Base-by-base conservation (phyloP, 345 rosid genomes). In the Bruguiera parviflora region DNA sequence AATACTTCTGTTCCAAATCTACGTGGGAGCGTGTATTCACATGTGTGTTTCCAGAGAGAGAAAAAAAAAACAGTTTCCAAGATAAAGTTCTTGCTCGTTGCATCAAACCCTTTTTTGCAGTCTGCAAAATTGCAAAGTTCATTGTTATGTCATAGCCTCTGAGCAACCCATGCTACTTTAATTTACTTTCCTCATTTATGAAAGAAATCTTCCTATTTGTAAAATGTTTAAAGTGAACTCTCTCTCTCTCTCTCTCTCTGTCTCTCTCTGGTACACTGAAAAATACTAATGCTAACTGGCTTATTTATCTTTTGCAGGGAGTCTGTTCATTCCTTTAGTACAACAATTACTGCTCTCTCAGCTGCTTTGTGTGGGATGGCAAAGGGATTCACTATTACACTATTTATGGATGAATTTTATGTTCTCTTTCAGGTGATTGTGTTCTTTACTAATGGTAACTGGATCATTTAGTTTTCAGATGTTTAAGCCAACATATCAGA, bases 341-440 rank as follows among this genome's bases (percentile, higher is more conserved):
- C 75, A 37, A 79, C 83, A 52, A 46, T 73, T 29, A 73, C 39
- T 80, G 78, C 83, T 79, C 79, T 87, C 64, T 87, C 96, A 67
- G 73, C 68, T 52, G 77, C 81, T 74, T 75, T 87, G 66, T 69
- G 74, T 77, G 91, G 87, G 75, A 52, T 79, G 78, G 86, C 87
- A 57, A 47, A 75, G 63, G 96, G 97, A 62, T 75, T 88, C 58
- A 74, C 75, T 60, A 62, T 83, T 64, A 64, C 84, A 64, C 76
- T 79, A 68, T 82, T 62, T 73, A 76, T 82, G 75, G 96, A 91
- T 72, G 96, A 88, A 72, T 65, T 85, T 73, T 73, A 57, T 78
- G 84, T 80, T 77, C 71, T 79, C 65, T 78, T 79, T 83, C 83
- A 91, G 98, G 98, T 94, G 78, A 77, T 58, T 57, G 49, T 77